A percentile compares a stretch with the other conserved stretches of the same genome.
phyloP scores from a whole-genome alignment of 768 basidiomycete genomes.

The Pisolithus albus region DNA sequence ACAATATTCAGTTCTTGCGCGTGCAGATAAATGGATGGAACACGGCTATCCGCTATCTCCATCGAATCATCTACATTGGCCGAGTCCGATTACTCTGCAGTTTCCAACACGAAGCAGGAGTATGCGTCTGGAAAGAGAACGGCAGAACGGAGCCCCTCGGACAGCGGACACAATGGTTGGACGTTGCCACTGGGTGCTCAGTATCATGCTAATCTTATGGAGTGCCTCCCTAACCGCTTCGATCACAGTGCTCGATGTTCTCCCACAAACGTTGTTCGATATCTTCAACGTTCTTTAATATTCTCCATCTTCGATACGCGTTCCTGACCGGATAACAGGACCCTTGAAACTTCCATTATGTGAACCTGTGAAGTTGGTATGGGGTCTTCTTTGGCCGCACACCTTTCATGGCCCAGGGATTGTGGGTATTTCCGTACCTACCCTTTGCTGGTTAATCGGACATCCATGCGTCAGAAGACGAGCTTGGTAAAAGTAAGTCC shows the following conservation, averaged over 20 bases:
- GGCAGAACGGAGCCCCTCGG: conserved; percentile 13
- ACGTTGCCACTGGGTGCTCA: conserved; percentile 11
- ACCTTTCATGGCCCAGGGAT: neutral
- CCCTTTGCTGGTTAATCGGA: conserved; percentile 11
- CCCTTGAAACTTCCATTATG: neutral
- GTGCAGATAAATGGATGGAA: conserved; percentile 23
- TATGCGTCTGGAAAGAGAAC: conserved; percentile 8
- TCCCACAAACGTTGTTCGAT: neutral
- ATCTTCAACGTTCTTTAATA: conserved; percentile 11
- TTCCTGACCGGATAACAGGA: conserved; percentile 13
- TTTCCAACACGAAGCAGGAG: conserved; percentile 8
- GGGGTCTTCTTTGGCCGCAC: conserved; percentile 8
- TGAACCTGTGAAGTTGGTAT: conserved; percentile 3
- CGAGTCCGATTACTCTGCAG: conserved; percentile 13
- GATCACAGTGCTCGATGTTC: conserved; percentile 3
- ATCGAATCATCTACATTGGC: conserved; percentile 17
- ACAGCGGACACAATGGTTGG: conserved; percentile 19
- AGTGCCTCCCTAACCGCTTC: conserved; percentile 14
- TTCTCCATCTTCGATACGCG: conserved; percentile 13
- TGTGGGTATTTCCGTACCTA: neutral
- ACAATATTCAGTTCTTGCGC: conserved; percentile 20
- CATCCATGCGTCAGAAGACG: conserved; percentile 3
- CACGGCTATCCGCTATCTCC: conserved; percentile 17
- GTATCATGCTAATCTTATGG: conserved; percentile 9
- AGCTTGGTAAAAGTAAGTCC: conserved; percentile 2